Percentiles rank a stretch among this genome's conserved stretches.
Conservation (phyloP, 2,329 filamentous ascomycete species). For the Bisporella sp. region DNA sequence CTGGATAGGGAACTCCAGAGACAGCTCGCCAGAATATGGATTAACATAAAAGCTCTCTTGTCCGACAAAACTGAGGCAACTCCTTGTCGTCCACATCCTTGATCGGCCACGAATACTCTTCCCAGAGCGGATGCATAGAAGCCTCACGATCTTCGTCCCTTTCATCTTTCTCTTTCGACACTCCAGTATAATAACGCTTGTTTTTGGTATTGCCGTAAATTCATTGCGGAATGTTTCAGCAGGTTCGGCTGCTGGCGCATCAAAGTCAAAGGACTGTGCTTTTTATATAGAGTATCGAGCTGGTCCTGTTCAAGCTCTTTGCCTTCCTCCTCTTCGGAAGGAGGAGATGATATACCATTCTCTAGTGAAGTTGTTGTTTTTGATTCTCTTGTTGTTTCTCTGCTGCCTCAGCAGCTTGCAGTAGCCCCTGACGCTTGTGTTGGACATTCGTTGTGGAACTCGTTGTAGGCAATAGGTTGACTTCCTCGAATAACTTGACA, state of each 20-base stretch:
- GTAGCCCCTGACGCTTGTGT: constrained; percentile 74
- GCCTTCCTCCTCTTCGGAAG: constrained; percentile 67
- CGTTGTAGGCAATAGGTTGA: constrained; percentile 71
- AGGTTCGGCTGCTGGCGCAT: constrained; percentile 80
- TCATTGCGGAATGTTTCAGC: constrained; percentile 72
- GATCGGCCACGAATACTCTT: constrained; percentile 84
- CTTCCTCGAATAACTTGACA: constrained; percentile 82
- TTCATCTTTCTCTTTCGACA: constrained; percentile 81
- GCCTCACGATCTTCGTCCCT: constrained; percentile 57
- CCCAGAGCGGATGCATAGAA: constrained; percentile 97
- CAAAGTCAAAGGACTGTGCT: constrained; percentile 93
- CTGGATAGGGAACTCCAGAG: constrained; percentile 83
- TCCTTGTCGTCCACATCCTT: constrained; percentile 83
- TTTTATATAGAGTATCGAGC: constrained; percentile 86
- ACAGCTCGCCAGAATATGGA: constrained; percentile 91
- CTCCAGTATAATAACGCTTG: constrained; percentile 93
- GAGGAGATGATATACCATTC: constrained; percentile 38
- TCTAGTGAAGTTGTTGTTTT: constrained; percentile 20
- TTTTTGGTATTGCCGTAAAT: constrained; percentile 86
- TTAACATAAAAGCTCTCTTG: constrained; percentile 87
- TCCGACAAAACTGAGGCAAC: constrained; percentile 53
- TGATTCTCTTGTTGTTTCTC: constrained; percentile 63
- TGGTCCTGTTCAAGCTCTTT: constrained; percentile 93
- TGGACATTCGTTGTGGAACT: constrained; percentile 68
- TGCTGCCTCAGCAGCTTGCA: constrained; percentile 81